Conservation (phyloP, 1,284 basidiomycete genomes). For the Xanthoconium separans region DNA sequence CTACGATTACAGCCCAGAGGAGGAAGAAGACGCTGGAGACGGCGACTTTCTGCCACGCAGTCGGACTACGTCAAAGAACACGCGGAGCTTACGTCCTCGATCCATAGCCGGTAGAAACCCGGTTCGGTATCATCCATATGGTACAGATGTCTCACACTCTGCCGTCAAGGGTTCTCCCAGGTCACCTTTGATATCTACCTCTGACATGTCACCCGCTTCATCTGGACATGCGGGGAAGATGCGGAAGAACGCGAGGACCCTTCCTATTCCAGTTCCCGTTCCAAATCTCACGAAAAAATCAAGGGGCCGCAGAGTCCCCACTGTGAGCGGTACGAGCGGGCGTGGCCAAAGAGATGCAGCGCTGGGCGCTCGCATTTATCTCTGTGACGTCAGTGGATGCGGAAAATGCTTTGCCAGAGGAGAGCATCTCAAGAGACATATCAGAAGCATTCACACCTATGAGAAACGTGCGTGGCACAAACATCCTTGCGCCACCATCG, state of each 20-base stretch:
- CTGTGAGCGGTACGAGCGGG: conserved; percentile 37
- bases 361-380: conserved; percentile 58
- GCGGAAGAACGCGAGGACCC: conserved; percentile 39
- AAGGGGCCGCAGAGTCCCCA: conserved; percentile 68
- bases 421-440: conserved; percentile 66
- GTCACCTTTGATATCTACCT: conserved; percentile 32
- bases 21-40: conserved; percentile 30
- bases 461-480: conserved; percentile 54
- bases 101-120: conserved; percentile 33
- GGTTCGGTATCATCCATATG: conserved; percentile 35
- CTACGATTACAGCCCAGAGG: conserved; percentile 30
- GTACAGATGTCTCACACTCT: conserved; percentile 30
- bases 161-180: conserved; percentile 31
- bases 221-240: conserved; percentile 27
- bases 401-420: conserved; percentile 71
- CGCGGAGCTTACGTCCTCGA: conserved; percentile 38
- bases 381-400: conserved; percentile 72
- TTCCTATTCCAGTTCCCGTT: conserved; percentile 64
- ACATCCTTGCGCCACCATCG: conserved; percentile 7
- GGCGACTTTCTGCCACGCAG: conserved; percentile 36
- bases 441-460: conserved; percentile 64
- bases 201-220: conserved; percentile 27
- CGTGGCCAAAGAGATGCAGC: conserved; percentile 31
- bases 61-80: conserved; percentile 37
- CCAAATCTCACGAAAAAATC: conserved; percentile 73